Base-by-base conservation (phyloP, 805 yeast species). In the Isabelozyma heimii region DNA sequence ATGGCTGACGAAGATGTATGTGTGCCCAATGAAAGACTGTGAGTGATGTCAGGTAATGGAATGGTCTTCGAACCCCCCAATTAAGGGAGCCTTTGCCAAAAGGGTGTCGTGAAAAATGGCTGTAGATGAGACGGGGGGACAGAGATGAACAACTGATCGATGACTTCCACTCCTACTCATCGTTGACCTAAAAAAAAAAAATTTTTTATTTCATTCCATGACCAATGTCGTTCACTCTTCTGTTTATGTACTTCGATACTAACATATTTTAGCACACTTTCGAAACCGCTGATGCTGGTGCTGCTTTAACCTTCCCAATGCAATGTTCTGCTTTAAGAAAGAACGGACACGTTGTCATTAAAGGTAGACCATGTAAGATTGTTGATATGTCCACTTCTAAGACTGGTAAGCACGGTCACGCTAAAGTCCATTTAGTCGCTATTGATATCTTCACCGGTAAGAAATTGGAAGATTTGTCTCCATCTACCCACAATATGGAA, bases 371-470 rank as follows among this genome's bases (percentile, higher is more conserved):
- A 75, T 94, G 98, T 85, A 94, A 94, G 87, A 94, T 94, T 78
- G 96, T 94, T 69, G 99, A 94, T 77, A 94, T 94, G 99, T 94
- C 99, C 57, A 94, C 99, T 72, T 94, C 99, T 71, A 94, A 94
- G 88, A 94, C 99, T 67, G 99, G 99, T 82, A 94, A 94, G 97
- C 99, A 94, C 88, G 99, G 99, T 83, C 99, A 94, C 94, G 99
- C 99, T 76, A 94, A 94, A 86, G 99, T 94, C 78, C 98, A 94
- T 81, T 85, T 94, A 81, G 98, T 94, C 63, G 98, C 98, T 73
- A 85, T 89, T 67, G 99, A 94, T 77, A 92, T 94, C 77, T 94
- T 94, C 92, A 94, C 99, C 69, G 88, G 89, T 78, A 94, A 94
- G 91, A 94, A 94, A 84, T 86, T 91, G 78, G 99, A 94, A 86